Base-by-base conservation (phyloP, 2,329 filamentous ascomycete genomes). In the Pseudopyrenochaeta lycopersici region DNA sequence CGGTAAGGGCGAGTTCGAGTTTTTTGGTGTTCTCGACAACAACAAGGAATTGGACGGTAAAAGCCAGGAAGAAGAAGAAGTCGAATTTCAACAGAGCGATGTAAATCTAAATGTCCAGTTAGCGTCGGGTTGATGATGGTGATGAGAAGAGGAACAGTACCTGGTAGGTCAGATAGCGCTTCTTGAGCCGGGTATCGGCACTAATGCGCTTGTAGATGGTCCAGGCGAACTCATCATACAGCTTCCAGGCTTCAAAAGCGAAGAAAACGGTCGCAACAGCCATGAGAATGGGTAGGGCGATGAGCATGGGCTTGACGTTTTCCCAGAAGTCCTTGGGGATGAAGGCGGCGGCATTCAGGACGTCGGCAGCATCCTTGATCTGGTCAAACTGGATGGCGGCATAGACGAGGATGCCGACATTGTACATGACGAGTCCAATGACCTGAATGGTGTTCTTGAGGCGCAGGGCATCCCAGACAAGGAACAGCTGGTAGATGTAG, bases 61-160 rank as follows among this genome's bases (percentile, higher is more conserved):
- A 99, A 49, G 94, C 95, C 45, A 99, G 87, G 84, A 99, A 99
- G 83, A 99, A 98, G 87, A 99, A 99, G 79, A 99, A 98, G 79
- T 99, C 95, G 76, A 99, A 99, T 78, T 99, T 99, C 62, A 99
- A 85, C 10, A 99, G 85, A 32, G 95, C 92, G 70, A 99, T 97
- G 78, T 97, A 99, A 76, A 99, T 93, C 93, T 97, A n/a, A n/a
- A 70, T 58, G 21, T 9, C 3, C 31, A 6, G 61, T 71, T 40
- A 71, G 64, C 17, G 4, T 2, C 5, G 38, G 30, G 32, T 1
- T 20, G 29, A 30, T 44, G 17, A 12, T 2, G n/a, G 35, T 15
- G 2, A 23, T 23, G n/a, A n/a, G 23, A 27, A n/a, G n/a, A 27
- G 14, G 27, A 12, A 44, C 10, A 31, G 46, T 81, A 96, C 92